Conservation (phyloP, 345 rosid species). For the Adansonia digitata region DNA sequence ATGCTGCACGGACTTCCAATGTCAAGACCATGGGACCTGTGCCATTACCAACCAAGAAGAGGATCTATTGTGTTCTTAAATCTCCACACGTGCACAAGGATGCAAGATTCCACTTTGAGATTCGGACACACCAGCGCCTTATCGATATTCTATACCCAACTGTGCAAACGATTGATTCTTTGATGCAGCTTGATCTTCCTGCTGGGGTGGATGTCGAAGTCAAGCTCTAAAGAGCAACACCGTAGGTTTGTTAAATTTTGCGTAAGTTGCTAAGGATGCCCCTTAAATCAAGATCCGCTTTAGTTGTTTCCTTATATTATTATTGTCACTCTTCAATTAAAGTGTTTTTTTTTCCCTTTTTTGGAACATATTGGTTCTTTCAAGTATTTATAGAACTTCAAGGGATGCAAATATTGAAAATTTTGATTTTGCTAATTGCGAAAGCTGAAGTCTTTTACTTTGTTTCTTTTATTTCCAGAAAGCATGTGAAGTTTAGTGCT, state of each 20-base stretch:
- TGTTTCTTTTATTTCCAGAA: too few relatives aligned
- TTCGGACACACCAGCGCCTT: conserved; percentile 86
- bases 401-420: too few relatives aligned
- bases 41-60: conserved; percentile 87
- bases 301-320: too few relatives aligned
- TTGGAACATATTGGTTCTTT: too few relatives aligned
- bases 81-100: conserved; percentile 98
- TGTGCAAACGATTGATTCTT: conserved; percentile 88
- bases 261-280: too few relatives aligned
- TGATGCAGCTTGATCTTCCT: conserved; percentile 98
- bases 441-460: too few relatives aligned
- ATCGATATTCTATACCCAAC: conserved; percentile 92
- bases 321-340: too few relatives aligned
- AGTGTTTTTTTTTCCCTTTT: too few relatives aligned
- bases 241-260: conserved; percentile 17
- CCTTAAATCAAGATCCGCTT: too few relatives aligned
- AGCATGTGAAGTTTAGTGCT: too few relatives aligned
- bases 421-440: too few relatives aligned
- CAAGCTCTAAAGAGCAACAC: conserved; percentile 57
- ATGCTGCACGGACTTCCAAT: conserved; percentile 76
- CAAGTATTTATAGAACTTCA: too few relatives aligned
- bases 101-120: conserved; percentile 94
- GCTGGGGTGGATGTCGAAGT: conserved; percentile 95
- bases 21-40: conserved; percentile 97
- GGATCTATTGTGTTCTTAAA: conserved; percentile 87